Evolutionary conservation across 768 basidiomycete species (phyloP), one percentile per base, ranked within the genome.

Genomic region (Clitopilus hobsonii): DNA sequence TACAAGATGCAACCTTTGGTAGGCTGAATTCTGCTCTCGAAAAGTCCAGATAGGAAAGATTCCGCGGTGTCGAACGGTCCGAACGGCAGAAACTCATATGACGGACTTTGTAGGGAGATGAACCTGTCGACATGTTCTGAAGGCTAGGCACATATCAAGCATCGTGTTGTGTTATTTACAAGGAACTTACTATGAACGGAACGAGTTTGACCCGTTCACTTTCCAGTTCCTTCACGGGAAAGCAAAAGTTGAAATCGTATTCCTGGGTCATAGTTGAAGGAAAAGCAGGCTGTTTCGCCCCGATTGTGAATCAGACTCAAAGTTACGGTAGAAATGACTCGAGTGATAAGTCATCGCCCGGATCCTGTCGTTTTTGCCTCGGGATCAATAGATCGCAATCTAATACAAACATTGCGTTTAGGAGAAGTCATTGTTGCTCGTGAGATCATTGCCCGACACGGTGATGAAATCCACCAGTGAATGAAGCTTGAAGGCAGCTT

Each of bases 221-320:
- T 58, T 82, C 73, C 13, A 85, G 65, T 6, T 48, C 57, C 18
- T 72, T 64, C 2, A 82, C 65, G 1, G 76, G 72, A 58, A 78
- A 81, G 56, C 75, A 79, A 61, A 84, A 83, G 54, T 84, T 81
- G 54, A 71, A 28, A 54, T 81, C 69, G 58, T 73, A 71, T 38
- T 53, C 55, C 24, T 11, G 2, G 10, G 41, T 20, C 41, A 23
- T 20, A 18, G 41, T 16, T 45, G 41, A 45, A 20, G 22, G 41
- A 23, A 45, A 45, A 20, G 4, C 41, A 16, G n/a, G 41, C n/a
- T n/a, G n/a, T n/a, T n/a, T n/a, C n/a, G n/a, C n/a, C n/a, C n/a
- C n/a, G n/a, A n/a, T n/a, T n/a, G n/a, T n/a, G n/a, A n/a, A n/a
- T n/a, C n/a, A n/a, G n/a, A n/a, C n/a, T n/a, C n/a, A n/a, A n/a